These are phyloP conservation scores for Trichosporon sp. DNA, from an alignment of 1,284 basidiomycete genomes.

Conservation along the genomic window DNA sequence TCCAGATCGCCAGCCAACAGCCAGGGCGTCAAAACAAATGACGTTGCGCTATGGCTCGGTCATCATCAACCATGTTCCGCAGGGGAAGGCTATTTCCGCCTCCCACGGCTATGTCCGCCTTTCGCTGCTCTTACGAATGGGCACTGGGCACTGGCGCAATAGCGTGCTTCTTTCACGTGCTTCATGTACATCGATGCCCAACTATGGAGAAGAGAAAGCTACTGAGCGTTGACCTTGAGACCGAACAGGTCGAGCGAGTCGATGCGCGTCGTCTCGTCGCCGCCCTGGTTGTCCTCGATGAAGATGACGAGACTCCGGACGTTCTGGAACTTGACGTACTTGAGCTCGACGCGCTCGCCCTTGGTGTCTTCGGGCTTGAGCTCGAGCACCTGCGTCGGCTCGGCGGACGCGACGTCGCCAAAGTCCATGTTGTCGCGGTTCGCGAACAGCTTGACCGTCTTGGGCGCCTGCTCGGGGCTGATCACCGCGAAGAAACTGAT, in stretches of 20 bases:
- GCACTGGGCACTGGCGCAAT: too few relatives aligned
- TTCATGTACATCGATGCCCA: not conserved
- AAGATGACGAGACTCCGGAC: slow-evolving; percentile 73
- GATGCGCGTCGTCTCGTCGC: slow-evolving; percentile 68
- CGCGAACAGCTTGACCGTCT: slow-evolving; percentile 59
- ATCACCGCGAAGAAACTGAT: slow-evolving; percentile 59
- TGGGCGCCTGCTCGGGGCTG: slow-evolving; percentile 58
- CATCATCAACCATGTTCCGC: not conserved
- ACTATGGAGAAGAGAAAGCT: not conserved
- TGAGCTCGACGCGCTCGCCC: slow-evolving; percentile 60
- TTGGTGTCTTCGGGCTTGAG: slow-evolving; percentile 47
- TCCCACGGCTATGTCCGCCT: not conserved
- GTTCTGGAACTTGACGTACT: slow-evolving; percentile 72
- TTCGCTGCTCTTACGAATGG: not conserved
- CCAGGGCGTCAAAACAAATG: not conserved
- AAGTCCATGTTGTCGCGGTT: slow-evolving; percentile 67
- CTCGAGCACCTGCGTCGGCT: slow-evolving; percentile 49
- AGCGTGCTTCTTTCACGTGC: not conserved
- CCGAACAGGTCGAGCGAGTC: slow-evolving; percentile 72
- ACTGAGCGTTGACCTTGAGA: not conserved
- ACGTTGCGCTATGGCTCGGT: not conserved
- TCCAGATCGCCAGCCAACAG: not conserved
- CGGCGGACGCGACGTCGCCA: slow-evolving; percentile 49
- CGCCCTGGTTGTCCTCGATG: slow-evolving; percentile 69
- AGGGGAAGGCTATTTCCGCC: not conserved